A percentile compares a stretch with the other conserved stretches of the same genome.
These are phyloP conservation scores for Beauveria medogensis DNA, from an alignment of 2,329 filamentous ascomycete species.

Conservation along the genomic window DNA sequence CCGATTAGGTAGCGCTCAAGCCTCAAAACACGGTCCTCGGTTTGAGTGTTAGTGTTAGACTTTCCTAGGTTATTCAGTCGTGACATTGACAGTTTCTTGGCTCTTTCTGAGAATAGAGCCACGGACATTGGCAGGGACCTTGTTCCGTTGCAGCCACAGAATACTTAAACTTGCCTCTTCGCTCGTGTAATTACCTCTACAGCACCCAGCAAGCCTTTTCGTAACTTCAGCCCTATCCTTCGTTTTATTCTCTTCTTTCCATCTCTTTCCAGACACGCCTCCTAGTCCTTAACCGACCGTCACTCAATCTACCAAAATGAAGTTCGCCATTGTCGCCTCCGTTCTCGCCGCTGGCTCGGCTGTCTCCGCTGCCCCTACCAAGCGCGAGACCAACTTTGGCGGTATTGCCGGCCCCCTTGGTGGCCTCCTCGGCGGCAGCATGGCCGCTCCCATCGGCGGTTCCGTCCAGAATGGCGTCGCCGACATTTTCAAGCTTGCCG, in stretches of 20 bases:
- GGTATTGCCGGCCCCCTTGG: constrained; percentile 9
- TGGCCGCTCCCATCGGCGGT: background rate
- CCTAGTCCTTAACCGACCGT: background rate
- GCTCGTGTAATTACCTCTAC: background rate
- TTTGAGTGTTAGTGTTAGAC: background rate
- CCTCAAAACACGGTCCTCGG: background rate
- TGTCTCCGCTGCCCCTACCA: background rate
- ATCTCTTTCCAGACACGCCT: background rate
- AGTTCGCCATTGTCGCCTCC: background rate
- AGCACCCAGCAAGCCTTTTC: background rate
- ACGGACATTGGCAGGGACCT: no score
- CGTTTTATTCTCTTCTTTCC: background rate
- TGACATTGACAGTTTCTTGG: background rate
- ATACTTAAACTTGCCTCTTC: background rate
- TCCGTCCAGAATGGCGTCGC: constrained; percentile 10
- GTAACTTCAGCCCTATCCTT: background rate
- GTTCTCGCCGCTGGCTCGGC: constrained; percentile 2
- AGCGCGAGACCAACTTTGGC: constrained; percentile 10
- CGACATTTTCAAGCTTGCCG: constrained; percentile 13
- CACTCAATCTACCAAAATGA: constrained; percentile 2
- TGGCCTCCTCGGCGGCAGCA: constrained; percentile 12
- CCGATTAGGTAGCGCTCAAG: constrained; percentile 5
- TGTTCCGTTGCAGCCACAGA: background rate
- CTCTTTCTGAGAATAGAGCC: background rate
- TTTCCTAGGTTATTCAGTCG: background rate